These are phyloP conservation scores for Phytophthora tubulina DNA, from an alignment of 352 stramenopile species.

Conservation along the genomic window DNA sequence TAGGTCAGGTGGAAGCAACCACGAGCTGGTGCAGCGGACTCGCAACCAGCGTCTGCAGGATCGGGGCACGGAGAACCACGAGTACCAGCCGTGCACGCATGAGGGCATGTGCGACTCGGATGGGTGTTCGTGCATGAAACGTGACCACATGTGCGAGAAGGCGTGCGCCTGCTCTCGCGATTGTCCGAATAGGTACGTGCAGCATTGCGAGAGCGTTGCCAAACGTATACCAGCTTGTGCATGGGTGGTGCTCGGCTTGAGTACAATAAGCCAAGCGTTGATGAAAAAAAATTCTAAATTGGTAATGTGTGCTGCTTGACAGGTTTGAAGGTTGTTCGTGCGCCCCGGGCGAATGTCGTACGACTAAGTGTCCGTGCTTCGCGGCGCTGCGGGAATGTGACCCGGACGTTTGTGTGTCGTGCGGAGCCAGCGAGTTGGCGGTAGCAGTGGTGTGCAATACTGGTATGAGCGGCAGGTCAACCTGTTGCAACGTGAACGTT, in stretches of 20 bases:
- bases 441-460: not conserved
- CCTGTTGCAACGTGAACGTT: slow-evolving; percentile 40
- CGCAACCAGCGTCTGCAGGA: slow-evolving; percentile 73
- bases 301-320: slow-evolving; percentile 6
- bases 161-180: slow-evolving; percentile 54
- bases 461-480: not conserved
- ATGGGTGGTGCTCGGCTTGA: not conserved
- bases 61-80: slow-evolving; percentile 58
- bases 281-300: too few relatives aligned
- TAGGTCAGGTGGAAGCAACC: slow-evolving; percentile 54
- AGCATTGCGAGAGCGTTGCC: not conserved
- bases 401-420: slow-evolving; percentile 59
- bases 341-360: slow-evolving; percentile 50
- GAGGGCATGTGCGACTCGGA: slow-evolving; percentile 63
- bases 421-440: slow-evolving; percentile 54
- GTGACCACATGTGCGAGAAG: slow-evolving; percentile 57
- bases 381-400: slow-evolving; percentile 66
- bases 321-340: slow-evolving; percentile 69
- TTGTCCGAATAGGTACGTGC: slow-evolving; percentile 54
- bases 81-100: slow-evolving; percentile 82
- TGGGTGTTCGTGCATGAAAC: slow-evolving; percentile 71
- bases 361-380: slow-evolving; percentile 61
- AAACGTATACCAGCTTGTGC: not conserved
- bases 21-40: slow-evolving; percentile 66
- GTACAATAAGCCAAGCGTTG: slow-evolving; percentile 75